A percentile compares a stretch with the other conserved stretches of the same genome.
Evolutionary conservation across 2,329 filamentous ascomycete species (phyloP).

Genomic region (Alternaria postmessia): DNA sequence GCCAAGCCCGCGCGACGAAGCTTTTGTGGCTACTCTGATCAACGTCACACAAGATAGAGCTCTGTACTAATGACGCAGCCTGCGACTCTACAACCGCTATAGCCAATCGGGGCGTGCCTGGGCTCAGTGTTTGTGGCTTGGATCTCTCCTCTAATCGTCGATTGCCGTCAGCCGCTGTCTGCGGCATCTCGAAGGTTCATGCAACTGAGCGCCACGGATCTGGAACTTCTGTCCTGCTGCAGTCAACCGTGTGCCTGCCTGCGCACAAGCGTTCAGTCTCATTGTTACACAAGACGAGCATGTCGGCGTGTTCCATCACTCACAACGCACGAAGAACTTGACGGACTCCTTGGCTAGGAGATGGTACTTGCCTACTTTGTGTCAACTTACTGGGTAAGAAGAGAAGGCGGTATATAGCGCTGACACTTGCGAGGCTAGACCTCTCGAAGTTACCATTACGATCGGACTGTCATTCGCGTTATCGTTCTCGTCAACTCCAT

Average conservation of each 20-base stretch:
- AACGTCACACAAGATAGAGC: constrained; percentile 12
- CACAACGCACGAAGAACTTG: not conserved
- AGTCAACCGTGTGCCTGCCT: not conserved
- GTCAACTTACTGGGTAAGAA: not conserved
- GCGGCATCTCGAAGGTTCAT: constrained; percentile 19
- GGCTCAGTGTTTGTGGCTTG: not conserved
- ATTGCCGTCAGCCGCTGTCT: constrained; percentile 20
- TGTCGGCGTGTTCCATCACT: not conserved
- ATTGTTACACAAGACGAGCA: not conserved
- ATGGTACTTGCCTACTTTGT: not conserved
- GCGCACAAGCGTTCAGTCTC: not conserved
- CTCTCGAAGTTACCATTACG: not conserved
- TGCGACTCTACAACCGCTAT: not conserved
- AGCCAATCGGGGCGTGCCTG: constrained; percentile 11
- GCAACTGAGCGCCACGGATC: constrained; percentile 8
- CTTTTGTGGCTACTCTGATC: constrained; percentile 13
- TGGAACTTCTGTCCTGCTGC: constrained; percentile 12
- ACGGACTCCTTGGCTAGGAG: not conserved
- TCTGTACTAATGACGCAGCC: not conserved
- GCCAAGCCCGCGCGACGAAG: constrained; percentile 14
- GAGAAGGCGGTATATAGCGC: not conserved
- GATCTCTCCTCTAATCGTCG: constrained; percentile 12
- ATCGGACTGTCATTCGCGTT: not conserved
- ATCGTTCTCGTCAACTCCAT: not conserved
- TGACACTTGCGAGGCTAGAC: not conserved